A percentile compares a stretch with the other conserved stretches of the same genome.
phyloP scores from a whole-genome alignment of 805 yeast species.

The Saccharomycopsis babjevae region DNA sequence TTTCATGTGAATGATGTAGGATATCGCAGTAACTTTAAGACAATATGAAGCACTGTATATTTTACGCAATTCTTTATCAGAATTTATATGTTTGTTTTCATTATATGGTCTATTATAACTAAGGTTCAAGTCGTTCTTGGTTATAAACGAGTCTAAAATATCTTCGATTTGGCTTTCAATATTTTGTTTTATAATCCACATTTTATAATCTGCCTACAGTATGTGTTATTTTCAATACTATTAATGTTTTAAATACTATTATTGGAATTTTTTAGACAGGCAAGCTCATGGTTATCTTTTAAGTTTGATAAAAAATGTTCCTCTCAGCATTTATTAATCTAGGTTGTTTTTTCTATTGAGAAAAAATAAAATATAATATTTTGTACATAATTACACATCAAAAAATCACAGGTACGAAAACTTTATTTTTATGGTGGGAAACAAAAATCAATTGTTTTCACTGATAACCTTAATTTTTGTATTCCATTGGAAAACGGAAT shows the following conservation, averaged over 20 bases:
- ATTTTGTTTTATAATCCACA: neutral
- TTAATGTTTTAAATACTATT: too few relatives aligned
- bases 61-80: neutral
- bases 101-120: neutral
- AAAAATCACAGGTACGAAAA: neutral
- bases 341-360: too few relatives aligned
- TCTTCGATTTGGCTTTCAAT: neutral
- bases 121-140: neutral
- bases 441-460: neutral
- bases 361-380: neutral
- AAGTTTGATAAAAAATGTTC: too few relatives aligned
- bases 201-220: neutral
- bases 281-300: too few relatives aligned
- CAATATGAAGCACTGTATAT: neutral
- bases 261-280: too few relatives aligned
- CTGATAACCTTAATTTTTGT: neutral
- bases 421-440: neutral
- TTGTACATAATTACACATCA: neutral
- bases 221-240: too few relatives aligned
- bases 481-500: neutral
- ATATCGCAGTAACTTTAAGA: neutral
- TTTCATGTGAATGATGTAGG: neutral
- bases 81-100: neutral
- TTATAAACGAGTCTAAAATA: neutral
- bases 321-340: too few relatives aligned